Conservation (phyloP, 371 early-diverging fungal species). For the Circinella minor region DNA sequence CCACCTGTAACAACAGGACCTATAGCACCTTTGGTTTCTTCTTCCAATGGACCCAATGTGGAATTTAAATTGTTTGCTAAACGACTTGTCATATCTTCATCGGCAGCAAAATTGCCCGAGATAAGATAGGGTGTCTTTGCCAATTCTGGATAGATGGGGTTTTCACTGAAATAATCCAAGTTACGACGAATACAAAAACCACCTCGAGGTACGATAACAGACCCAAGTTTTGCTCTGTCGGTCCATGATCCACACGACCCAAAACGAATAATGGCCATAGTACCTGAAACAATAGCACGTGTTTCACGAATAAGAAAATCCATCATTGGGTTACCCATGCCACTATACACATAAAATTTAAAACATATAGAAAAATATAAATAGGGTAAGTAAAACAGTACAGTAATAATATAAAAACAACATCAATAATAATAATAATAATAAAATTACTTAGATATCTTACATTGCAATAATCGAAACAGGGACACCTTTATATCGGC, state of each 20-base stretch:
- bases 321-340: constrained; percentile 89
- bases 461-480: constrained; percentile 89
- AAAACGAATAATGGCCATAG: constrained; percentile 82
- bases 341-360: constrained; percentile 24
- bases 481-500: constrained; percentile 79
- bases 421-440: too few relatives aligned
- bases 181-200: constrained; percentile 81
- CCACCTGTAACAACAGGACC: constrained; percentile 72
- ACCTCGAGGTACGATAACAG: constrained; percentile 76
- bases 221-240: constrained; percentile 62
- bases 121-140: constrained; percentile 66
- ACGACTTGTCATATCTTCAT: constrained; percentile 56
- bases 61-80: constrained; percentile 44
- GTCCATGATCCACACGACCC: constrained; percentile 91
- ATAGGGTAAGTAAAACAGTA: constrained; percentile 6
- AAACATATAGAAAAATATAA: background rate
- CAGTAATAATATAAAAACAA: too few relatives aligned
- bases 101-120: constrained; percentile 66
- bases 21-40: constrained; percentile 29
- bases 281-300: constrained; percentile 85
- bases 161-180: constrained; percentile 71
- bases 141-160: constrained; percentile 31
- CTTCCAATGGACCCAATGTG: constrained; percentile 31
- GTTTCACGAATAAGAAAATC: constrained; percentile 94
- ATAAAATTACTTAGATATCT: constrained; percentile 3